Evolutionary conservation across 2,329 filamentous ascomycete genomes (phyloP).

Genomic region (Botrytis porri): DNA sequence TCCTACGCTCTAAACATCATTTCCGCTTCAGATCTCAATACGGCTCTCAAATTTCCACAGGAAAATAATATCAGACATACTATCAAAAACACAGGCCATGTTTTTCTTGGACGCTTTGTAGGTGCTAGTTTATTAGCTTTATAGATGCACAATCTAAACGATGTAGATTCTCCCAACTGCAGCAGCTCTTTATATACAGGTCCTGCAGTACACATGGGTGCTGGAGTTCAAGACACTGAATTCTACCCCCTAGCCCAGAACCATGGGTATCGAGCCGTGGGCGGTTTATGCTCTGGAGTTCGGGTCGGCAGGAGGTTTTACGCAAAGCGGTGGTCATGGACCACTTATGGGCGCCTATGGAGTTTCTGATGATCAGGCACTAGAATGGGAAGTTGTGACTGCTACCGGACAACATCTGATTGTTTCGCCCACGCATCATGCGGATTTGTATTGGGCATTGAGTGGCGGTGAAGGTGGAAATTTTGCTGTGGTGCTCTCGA

Average conservation of each 20-base stretch:
- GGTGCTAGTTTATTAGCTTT: slow-evolving; percentile 45
- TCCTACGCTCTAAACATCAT: slow-evolving; percentile 27
- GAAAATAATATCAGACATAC: slow-evolving; percentile 35
- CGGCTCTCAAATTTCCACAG: slow-evolving; percentile 36
- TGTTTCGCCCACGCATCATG: slow-evolving; percentile 41
- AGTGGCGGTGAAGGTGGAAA: slow-evolving; percentile 47
- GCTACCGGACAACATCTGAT: slow-evolving; percentile 45
- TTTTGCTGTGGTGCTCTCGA: slow-evolving; percentile 42
- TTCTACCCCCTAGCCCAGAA: not conserved
- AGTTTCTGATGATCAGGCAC: slow-evolving; percentile 49
- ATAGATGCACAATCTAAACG: slow-evolving; percentile 47
- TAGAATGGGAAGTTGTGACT: slow-evolving; percentile 37
- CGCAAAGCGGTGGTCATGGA: slow-evolving; percentile 45
- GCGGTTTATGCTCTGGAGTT: slow-evolving; percentile 12
- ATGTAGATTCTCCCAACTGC: slow-evolving; percentile 38
- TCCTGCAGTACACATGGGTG: slow-evolving; percentile 18
- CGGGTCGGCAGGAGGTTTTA: not conserved
- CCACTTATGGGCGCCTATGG: slow-evolving; percentile 48
- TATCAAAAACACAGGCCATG: slow-evolving; percentile 46
- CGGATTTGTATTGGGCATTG: slow-evolving; percentile 50
- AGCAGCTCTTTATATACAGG: slow-evolving; percentile 21
- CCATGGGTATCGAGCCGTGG: slow-evolving; percentile 16
- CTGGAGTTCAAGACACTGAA: slow-evolving; percentile 5
- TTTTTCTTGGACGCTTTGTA: slow-evolving; percentile 47
- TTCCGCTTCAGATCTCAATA: not conserved